Conservation (phyloP, 352 stramenopile species). For the Plasmopara muralis region DNA sequence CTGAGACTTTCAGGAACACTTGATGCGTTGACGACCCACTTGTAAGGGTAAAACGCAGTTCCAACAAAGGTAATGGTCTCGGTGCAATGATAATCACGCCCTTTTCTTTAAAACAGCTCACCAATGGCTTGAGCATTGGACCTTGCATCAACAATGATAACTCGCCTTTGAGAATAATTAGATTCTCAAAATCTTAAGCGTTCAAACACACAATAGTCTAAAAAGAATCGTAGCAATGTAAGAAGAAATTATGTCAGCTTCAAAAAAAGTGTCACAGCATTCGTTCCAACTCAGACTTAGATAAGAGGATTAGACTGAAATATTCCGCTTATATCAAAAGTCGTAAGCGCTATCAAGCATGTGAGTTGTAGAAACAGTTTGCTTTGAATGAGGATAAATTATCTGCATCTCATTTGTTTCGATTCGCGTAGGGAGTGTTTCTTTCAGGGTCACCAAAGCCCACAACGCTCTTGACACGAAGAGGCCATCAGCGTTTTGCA, state of each 20-base stretch:
- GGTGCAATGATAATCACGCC: slow-evolving; percentile 58
- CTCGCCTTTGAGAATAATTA: slow-evolving; percentile 58
- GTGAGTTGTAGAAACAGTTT: slow-evolving; percentile 59
- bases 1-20: slow-evolving; percentile 35
- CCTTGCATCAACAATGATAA: slow-evolving; percentile 52
- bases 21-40: slow-evolving; percentile 42
- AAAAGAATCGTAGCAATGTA: not conserved
- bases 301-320: slow-evolving; percentile 69
- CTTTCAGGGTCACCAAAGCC: slow-evolving; percentile 41
- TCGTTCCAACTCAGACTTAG: slow-evolving; percentile 40
- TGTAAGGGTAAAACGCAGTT: slow-evolving; percentile 48
- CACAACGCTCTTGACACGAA: slow-evolving; percentile 49
- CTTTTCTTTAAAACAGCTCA: slow-evolving; percentile 60
- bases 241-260: not conserved
- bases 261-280: not conserved
- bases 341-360: slow-evolving; percentile 60
- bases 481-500: slow-evolving; percentile 42
- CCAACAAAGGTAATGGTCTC: slow-evolving; percentile 30
- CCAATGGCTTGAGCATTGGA: slow-evolving; percentile 52
- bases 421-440: slow-evolving; percentile 42
- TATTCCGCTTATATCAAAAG: slow-evolving; percentile 51
- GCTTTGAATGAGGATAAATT: slow-evolving; percentile 54
- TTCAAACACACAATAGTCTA: slow-evolving; percentile 65
- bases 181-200: slow-evolving; percentile 50
- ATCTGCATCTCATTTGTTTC: slow-evolving; percentile 21